Evolutionary conservation across 208 protist genomes (phyloP).

Genomic region (Porcisia hertigi): DNA sequence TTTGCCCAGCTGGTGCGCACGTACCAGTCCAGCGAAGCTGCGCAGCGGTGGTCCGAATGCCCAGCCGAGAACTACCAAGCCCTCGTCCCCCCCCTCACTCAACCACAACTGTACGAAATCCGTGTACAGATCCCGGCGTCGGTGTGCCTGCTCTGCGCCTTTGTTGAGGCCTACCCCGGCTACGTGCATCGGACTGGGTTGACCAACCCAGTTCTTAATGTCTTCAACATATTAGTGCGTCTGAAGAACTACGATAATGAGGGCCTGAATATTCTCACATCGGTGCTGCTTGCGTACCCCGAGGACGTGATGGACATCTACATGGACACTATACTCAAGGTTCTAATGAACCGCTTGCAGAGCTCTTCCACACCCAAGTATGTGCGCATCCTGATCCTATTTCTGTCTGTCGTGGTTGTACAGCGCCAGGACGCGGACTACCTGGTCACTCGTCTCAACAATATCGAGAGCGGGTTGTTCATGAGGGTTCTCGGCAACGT

Average conservation of each 20-base stretch:
- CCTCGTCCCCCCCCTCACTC: constrained; percentile 66
- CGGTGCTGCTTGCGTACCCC: constrained; percentile 80
- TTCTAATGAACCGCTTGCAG: constrained; percentile 77
- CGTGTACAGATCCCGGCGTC: constrained; percentile 82
- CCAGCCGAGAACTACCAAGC: constrained; percentile 59
- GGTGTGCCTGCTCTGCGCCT: constrained; percentile 75
- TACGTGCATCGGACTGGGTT: constrained; percentile 60
- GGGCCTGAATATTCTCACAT: constrained; percentile 84
- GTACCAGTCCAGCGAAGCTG: constrained; percentile 24
- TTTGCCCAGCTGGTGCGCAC: constrained; percentile 94
- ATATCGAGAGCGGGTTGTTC: constrained; percentile 78
- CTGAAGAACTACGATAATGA: constrained; percentile 91
- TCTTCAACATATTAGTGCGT: constrained; percentile 71
- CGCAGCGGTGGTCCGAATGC: constrained; percentile 16
- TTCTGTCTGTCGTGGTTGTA: constrained; percentile 77
- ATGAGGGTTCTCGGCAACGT: constrained; percentile 73
- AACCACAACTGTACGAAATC: constrained; percentile 64
- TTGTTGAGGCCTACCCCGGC: constrained; percentile 68
- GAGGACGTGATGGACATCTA: constrained; percentile 55
- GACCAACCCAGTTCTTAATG: constrained; percentile 62
- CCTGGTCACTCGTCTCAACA: constrained; percentile 63
- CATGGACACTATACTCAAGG: constrained; percentile 57
- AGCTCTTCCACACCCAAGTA: constrained; percentile 85
- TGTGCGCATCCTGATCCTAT: constrained; percentile 89
- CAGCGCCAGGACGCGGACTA: constrained; percentile 56